Evolutionary conservation across 495 filamentous ascomycete genomes (phyloP).

Genomic region (Cetradonia linearis): DNA sequence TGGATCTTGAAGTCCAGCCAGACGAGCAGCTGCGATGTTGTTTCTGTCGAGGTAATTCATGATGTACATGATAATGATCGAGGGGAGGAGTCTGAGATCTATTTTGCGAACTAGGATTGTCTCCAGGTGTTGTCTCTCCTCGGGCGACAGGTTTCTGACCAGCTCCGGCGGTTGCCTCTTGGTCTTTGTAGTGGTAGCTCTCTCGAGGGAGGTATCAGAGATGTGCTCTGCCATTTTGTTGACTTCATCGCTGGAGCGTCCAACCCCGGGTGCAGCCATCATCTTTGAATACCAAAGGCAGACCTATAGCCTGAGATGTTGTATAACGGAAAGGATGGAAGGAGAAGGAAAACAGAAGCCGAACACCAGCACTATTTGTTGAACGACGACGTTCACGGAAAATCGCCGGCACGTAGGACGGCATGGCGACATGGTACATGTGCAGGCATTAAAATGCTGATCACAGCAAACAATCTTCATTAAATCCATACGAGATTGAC

Average conservation of each 20-base stretch:
- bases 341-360: neutral
- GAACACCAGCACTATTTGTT: neutral
- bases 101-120: constrained; percentile 51
- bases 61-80: constrained; percentile 64
- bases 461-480: neutral
- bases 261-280: constrained; percentile 3
- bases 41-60: constrained; percentile 73
- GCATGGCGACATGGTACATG: neutral
- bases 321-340: neutral
- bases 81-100: constrained; percentile 51
- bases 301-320: neutral
- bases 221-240: constrained; percentile 9
- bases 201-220: constrained; percentile 6
- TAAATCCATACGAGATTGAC: constrained; percentile 1
- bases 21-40: constrained; percentile 43
- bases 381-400: neutral
- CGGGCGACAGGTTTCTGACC: constrained; percentile 39
- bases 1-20: constrained; percentile 41
- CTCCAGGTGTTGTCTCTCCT: constrained; percentile 41
- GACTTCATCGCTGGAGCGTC: neutral
- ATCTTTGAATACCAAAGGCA: neutral
- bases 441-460: neutral
- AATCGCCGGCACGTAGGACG: neutral
- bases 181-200: neutral
- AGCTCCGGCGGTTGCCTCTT: constrained; percentile 38